A percentile compares a stretch with the other conserved stretches of the same genome.
Conservation (phyloP, 331 rosid genomes). For the Phaseolus coccineus region DNA sequence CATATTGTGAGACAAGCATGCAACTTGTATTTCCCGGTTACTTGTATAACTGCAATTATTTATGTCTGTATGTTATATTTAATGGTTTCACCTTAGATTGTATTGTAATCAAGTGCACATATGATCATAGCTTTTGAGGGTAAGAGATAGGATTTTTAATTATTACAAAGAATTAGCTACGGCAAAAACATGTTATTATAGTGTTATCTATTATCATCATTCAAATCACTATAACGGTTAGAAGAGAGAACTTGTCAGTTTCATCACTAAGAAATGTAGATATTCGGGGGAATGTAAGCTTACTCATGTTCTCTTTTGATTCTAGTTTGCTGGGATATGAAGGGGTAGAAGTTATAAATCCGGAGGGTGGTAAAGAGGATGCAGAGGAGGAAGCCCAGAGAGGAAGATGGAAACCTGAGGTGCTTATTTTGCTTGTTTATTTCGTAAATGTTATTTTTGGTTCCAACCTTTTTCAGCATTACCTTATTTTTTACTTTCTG, state of each 20-base stretch:
- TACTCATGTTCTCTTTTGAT: slow-evolving; percentile 21
- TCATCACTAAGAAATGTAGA: slow-evolving; percentile 11
- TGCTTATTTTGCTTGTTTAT: slow-evolving; percentile 35
- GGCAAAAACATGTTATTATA: background rate
- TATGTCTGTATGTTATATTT: no score
- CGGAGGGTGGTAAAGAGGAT: slow-evolving; percentile 92
- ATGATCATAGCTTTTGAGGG: background rate
- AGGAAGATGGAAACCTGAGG: slow-evolving; percentile 98
- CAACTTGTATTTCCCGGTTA: background rate
- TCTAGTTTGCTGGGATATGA: slow-evolving; percentile 82
- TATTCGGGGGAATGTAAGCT: slow-evolving; percentile 33
- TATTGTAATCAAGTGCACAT: background rate
- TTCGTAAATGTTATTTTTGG: slow-evolving; percentile 18
- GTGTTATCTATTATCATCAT: background rate
- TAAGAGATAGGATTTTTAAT: background rate
- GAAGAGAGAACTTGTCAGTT: background rate
- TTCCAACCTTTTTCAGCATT: background rate
- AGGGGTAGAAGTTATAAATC: slow-evolving; percentile 95
- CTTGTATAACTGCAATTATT: no score
- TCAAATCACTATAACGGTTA: background rate
- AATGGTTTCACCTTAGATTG: background rate
- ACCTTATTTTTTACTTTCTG: background rate
- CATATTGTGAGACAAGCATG: background rate
- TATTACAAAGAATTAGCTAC: background rate
- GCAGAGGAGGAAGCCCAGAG: slow-evolving; percentile 85